Conservation (phyloP, 495 filamentous ascomycete species). For the Achaetomiella virescens region DNA sequence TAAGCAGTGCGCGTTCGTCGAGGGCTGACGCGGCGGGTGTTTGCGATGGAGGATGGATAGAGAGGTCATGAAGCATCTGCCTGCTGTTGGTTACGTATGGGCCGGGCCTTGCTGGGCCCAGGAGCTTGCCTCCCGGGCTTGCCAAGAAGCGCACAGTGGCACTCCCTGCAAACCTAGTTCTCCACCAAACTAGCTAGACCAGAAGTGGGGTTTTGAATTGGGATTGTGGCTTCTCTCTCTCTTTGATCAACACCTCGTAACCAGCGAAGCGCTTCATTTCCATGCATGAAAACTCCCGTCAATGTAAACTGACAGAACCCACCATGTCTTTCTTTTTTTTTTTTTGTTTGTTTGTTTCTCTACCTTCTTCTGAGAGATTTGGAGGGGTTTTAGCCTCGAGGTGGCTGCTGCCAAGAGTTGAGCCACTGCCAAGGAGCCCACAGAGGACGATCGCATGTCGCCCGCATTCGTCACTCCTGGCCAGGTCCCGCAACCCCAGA, state of each 20-base stretch:
- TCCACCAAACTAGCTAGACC: neutral
- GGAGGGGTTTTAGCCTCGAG: too few relatives aligned
- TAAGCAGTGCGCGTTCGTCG: neutral
- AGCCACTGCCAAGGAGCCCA: too few relatives aligned
- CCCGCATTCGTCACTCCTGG: constrained; percentile 12
- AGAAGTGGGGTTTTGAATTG: neutral
- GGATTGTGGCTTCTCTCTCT: too few relatives aligned
- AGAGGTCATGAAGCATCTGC: constrained; percentile 12
- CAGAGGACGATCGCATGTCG: neutral
- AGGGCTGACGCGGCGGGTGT: neutral
- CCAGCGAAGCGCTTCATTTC: too few relatives aligned
- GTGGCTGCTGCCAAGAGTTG: too few relatives aligned
- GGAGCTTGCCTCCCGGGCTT: constrained; percentile 12
- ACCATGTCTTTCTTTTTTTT: too few relatives aligned
- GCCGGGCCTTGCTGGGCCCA: constrained; percentile 7
- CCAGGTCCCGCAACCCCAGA: neutral
- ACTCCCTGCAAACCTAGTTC: neutral
- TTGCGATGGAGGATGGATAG: constrained; percentile 11
- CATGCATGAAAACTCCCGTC: too few relatives aligned
- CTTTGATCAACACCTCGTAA: too few relatives aligned
- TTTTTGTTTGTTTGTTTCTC: too few relatives aligned
- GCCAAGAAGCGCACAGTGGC: constrained; percentile 9
- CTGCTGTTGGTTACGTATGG: constrained; percentile 27
- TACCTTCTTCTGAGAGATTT: too few relatives aligned
- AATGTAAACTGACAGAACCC: too few relatives aligned